Conservation (phyloP, 164 flowering plant species). For the Magnolia kwangsiensis region DNA sequence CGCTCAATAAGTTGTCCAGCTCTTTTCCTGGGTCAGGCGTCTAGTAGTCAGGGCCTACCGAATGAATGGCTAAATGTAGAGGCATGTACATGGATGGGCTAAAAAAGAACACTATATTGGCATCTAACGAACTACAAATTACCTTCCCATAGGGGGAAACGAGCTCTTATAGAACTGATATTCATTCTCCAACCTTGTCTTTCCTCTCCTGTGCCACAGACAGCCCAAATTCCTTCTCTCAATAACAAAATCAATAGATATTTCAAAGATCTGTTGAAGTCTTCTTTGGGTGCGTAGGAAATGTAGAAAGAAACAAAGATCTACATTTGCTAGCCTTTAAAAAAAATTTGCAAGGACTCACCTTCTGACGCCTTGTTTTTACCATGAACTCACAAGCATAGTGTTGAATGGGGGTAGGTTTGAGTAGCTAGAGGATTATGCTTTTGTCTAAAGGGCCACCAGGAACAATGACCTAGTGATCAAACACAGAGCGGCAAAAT, state of each 20-base stretch:
- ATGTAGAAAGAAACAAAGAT: background rate
- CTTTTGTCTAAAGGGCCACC: slow-evolving; percentile 96
- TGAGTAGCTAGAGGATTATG: slow-evolving; percentile 85
- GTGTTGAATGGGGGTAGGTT: slow-evolving; percentile 97
- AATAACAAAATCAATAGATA: too few species aligned
- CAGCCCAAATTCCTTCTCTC: too few species aligned
- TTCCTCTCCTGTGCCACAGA: slow-evolving; percentile 59
- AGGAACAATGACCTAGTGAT: slow-evolving; percentile 97
- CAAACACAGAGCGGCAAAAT: slow-evolving; percentile 76
- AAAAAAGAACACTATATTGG: too few species aligned
- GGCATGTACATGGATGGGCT: too few species aligned
- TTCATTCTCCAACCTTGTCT: slow-evolving; percentile 70
- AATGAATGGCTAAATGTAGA: too few species aligned
- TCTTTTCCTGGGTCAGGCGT: too few species aligned
- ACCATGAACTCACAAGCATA: slow-evolving; percentile 99
- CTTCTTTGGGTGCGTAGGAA: too few species aligned
- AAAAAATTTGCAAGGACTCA: slow-evolving; percentile 21
- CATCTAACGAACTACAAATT: background rate
- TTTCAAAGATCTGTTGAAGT: too few species aligned
- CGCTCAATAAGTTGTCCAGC: too few species aligned
- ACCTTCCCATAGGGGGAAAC: slow-evolving; percentile 96
- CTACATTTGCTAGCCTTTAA: too few species aligned
- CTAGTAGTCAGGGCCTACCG: too few species aligned
- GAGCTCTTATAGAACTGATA: slow-evolving; percentile 73
- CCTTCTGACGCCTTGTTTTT: slow-evolving; percentile 96